Base-by-base conservation (phyloP, 352 stramenopile genomes). In the Phytopythium boreale region DNA sequence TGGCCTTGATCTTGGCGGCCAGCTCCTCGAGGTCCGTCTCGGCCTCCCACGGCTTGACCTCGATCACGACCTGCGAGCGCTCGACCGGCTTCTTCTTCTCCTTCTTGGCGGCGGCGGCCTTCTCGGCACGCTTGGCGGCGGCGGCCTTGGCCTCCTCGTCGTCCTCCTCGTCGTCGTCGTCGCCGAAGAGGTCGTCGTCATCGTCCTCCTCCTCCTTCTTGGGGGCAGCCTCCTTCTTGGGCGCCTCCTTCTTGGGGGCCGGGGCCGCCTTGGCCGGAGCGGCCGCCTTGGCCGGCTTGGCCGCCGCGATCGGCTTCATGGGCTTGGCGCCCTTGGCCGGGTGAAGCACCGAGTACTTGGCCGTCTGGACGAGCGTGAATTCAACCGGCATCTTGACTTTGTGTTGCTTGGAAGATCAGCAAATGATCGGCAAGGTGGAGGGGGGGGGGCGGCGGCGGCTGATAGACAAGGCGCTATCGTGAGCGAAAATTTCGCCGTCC, bases 21-120 rank as follows among this genome's bases (percentile, higher is more conserved):
- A 95, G 69, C 44, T 76, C 79, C 61, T 92, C 85, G 27, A 95
- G 74, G 63, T 95, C 71, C 26, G 79, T 86, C 67, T 92, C 82
- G 50, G 81, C 79, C 70, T 95, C 86, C 86, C 86, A 95, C 39
- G 83, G 82, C 77, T 84, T 88, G 41, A 88, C 76, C 71, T 88
- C 76, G 22, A 84, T 75, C 50, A 88, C 79, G 49, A 88, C 76
- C 66, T 85, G 77, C 70, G 79, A 86, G 63, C 79, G 79, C 64
- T 88, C 79, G 29, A 84, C 62, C 14, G 75, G 74, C 65, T 88
- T 88, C 64, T 80, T 79, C 75, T 88, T 88, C 59, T 88, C 79
- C 68, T 88, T 85, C 69, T 88, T 88, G 58, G 69, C 67, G 59
- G 70, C 66, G 56, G 66, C 62, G 55, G 72, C 68, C 68, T 79